Evolutionary conservation across 768 basidiomycete species (phyloP).

Genomic region (Lanmaoa pseudosensibilis): DNA sequence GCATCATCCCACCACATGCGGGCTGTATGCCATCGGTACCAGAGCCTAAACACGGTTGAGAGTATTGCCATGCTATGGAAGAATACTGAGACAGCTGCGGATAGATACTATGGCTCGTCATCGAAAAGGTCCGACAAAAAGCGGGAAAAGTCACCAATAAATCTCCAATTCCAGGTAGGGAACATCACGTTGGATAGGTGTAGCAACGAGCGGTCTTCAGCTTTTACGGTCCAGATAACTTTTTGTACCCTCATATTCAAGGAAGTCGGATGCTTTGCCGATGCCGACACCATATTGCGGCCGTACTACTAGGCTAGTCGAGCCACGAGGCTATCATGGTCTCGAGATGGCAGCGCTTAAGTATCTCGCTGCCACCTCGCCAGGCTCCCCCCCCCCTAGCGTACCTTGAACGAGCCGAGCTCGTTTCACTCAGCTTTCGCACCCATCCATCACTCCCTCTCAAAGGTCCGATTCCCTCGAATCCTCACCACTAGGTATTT

Average conservation of each 20-base stretch:
- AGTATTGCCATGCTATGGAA: constrained; percentile 24
- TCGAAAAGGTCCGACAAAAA: background rate
- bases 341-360: no score
- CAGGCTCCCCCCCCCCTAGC: no score
- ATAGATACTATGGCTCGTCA: background rate
- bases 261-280: no score
- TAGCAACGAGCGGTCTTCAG: background rate
- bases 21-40: constrained; percentile 19
- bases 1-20: constrained; percentile 31
- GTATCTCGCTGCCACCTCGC: no score
- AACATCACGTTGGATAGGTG: constrained; percentile 11
- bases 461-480: no score
- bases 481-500: no score
- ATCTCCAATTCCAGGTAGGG: constrained; percentile 9
- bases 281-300: no score
- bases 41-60: constrained; percentile 24
- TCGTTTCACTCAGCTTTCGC: no score
- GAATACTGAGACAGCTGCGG: constrained; percentile 11
- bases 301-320: no score
- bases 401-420: no score
- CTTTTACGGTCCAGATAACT: background rate
- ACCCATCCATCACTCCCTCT: no score
- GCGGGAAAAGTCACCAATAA: constrained; percentile 12
- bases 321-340: no score
- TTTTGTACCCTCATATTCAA: background rate